These are phyloP conservation scores for Aspergillus ustus DNA, from an alignment of 2,329 filamentous ascomycete genomes.

Conservation along the genomic window DNA sequence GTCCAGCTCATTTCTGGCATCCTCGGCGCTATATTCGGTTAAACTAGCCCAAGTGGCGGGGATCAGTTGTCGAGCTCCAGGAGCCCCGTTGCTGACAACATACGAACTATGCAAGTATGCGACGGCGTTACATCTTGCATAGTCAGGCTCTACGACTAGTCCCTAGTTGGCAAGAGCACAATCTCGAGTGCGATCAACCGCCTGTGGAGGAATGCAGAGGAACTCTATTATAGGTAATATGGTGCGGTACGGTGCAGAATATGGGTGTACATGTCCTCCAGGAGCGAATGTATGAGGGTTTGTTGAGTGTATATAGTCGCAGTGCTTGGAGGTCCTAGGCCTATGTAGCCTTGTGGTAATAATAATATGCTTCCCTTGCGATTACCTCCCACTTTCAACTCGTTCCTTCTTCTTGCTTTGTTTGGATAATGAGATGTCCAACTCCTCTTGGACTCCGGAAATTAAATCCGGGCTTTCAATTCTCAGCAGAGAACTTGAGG, in stretches of 20 bases:
- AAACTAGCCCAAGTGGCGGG: not conserved
- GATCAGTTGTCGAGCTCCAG: not conserved
- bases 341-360: slow-evolving; percentile 4
- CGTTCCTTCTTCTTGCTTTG: not conserved
- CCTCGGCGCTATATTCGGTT: slow-evolving; percentile 1
- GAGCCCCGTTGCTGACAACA: not conserved
- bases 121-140: not conserved
- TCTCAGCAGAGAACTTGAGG: too few species aligned
- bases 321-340: slow-evolving; percentile 6
- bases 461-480: too few species aligned
- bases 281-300: not conserved
- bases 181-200: too few species aligned
- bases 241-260: not conserved
- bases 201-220: not conserved
- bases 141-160: not conserved
- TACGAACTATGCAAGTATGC: not conserved
- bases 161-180: not conserved
- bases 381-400: not conserved
- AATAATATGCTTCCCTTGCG: slow-evolving; percentile 10
- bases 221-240: not conserved
- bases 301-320: slow-evolving; percentile 7
- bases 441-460: too few species aligned
- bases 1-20: slow-evolving; percentile 4
- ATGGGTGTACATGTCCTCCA: not conserved
- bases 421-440: too few species aligned